These are phyloP conservation scores for Calonectria multiphialidica DNA, from an alignment of 2,329 filamentous ascomycete genomes.

Conservation along the genomic window DNA sequence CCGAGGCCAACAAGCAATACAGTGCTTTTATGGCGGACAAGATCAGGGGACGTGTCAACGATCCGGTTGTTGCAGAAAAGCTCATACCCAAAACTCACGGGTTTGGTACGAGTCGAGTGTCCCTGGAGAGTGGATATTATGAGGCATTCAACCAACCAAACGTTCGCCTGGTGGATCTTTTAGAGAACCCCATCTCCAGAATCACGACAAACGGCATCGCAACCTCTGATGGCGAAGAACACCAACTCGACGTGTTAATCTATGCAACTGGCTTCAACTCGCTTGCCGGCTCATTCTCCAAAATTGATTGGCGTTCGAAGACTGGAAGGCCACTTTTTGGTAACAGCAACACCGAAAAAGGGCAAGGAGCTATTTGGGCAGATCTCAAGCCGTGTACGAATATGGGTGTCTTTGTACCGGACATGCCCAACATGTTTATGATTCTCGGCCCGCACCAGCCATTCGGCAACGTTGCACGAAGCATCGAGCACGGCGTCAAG, in stretches of 20 bases:
- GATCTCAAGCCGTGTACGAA: conserved; percentile 29
- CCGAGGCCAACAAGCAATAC: conserved; percentile 29
- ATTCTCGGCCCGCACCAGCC: conserved; percentile 36
- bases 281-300: conserved; percentile 32
- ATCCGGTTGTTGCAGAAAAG: conserved; percentile 24
- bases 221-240: conserved; percentile 20
- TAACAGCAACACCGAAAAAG: conserved; percentile 20
- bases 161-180: conserved; percentile 28
- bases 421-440: conserved; percentile 42
- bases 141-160: conserved; percentile 34
- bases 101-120: conserved; percentile 29
- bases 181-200: conserved; percentile 19
- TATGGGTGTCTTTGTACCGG: conserved; percentile 24
- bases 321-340: conserved; percentile 25
- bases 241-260: conserved; percentile 32
- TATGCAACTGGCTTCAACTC: conserved; percentile 36
- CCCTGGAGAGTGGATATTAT: conserved; percentile 35
- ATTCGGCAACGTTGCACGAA: conserved; percentile 32
- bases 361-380: conserved; percentile 29
- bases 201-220: conserved; percentile 24
- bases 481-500: conserved; percentile 26
- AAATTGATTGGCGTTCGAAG: conserved; percentile 34
- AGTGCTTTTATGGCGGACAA: conserved; percentile 32
- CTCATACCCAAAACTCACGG: conserved; percentile 32
- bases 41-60: conserved; percentile 24